phyloP scores from a whole-genome alignment of 2,329 filamentous ascomycete genomes.

The Parastagonospora avenae region DNA sequence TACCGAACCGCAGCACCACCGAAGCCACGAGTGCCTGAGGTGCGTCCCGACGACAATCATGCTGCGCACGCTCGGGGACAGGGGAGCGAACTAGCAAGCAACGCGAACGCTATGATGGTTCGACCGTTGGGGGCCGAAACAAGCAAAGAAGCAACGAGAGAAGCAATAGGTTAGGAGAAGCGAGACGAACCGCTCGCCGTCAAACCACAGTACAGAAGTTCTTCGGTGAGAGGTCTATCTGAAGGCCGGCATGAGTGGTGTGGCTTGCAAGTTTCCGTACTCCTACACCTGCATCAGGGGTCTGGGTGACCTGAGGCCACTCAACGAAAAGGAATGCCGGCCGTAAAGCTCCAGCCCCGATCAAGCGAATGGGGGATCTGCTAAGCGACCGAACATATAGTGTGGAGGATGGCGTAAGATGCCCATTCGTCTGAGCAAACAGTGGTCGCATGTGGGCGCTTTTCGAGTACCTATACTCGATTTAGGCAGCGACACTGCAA shows the following conservation, averaged over 20 bases:
- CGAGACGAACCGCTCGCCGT: background rate
- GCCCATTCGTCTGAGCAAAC: constrained; percentile 25
- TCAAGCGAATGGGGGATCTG: constrained; percentile 19
- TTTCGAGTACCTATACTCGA: constrained; percentile 10
- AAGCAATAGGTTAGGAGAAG: background rate
- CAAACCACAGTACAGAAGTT: background rate
- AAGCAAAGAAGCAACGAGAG: constrained; percentile 17
- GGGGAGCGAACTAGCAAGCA: constrained; percentile 15
- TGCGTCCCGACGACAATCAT: constrained; percentile 18
- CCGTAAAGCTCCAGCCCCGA: constrained; percentile 21
- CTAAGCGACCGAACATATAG: constrained; percentile 13
- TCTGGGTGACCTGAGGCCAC: constrained; percentile 16
- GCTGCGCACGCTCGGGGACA: constrained; percentile 14
- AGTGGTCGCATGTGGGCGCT: constrained; percentile 31
- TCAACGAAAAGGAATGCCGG: constrained; percentile 25
- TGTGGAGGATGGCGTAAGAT: constrained; percentile 20
- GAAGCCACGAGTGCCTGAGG: constrained; percentile 16
- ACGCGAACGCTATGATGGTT: constrained; percentile 21
- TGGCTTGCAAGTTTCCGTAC: constrained; percentile 20
- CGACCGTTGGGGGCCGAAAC: constrained; percentile 27
- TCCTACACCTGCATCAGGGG: constrained; percentile 33
- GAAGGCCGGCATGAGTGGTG: constrained; percentile 18
- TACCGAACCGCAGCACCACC: constrained; percentile 23
- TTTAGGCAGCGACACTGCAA: constrained; percentile 23
- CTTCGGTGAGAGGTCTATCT: constrained; percentile 1